These are phyloP conservation scores for Akebia trifoliata DNA, from an alignment of 164 flowering plant species.

Conservation along the genomic window DNA sequence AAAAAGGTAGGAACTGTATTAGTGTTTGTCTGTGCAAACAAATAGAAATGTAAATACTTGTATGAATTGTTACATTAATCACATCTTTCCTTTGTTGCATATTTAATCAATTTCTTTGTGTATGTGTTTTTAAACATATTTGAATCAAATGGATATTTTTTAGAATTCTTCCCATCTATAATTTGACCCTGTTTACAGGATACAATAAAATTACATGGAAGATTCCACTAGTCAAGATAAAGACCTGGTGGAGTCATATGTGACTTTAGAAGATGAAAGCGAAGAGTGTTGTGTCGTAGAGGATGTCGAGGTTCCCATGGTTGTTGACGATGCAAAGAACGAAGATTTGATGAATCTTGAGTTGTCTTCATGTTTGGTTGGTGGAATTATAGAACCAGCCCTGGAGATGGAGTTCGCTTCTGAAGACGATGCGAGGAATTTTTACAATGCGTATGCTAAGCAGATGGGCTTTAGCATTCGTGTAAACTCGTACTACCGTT, in stretches of 20 bases:
- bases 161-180: not conserved
- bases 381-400: constrained; percentile 39
- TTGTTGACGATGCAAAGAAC: constrained; percentile 22
- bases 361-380: constrained; percentile 13
- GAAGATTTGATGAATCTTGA: constrained; percentile 16
- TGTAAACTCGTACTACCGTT: constrained; percentile 34
- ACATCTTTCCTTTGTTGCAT: not conserved
- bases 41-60: no score
- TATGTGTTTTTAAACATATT: not conserved
- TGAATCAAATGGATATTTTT: not conserved
- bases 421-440: constrained; percentile 42
- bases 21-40: no score
- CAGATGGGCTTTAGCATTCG: constrained; percentile 42
- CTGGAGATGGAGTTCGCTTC: constrained; percentile 47
- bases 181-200: constrained; percentile 5
- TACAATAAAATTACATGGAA: constrained; percentile 20
- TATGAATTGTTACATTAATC: no score
- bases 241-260: constrained; percentile 26
- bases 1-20: no score
- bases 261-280: constrained; percentile 24
- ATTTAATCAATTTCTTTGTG: not conserved
- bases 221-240: constrained; percentile 19
- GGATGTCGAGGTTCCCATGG: constrained; percentile 30
- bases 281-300: constrained; percentile 33
- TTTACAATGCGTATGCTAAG: constrained; percentile 52